These are phyloP conservation scores for Emmonsiellopsis sp. DNA, from an alignment of 2,329 filamentous ascomycete species.

Conservation along the genomic window DNA sequence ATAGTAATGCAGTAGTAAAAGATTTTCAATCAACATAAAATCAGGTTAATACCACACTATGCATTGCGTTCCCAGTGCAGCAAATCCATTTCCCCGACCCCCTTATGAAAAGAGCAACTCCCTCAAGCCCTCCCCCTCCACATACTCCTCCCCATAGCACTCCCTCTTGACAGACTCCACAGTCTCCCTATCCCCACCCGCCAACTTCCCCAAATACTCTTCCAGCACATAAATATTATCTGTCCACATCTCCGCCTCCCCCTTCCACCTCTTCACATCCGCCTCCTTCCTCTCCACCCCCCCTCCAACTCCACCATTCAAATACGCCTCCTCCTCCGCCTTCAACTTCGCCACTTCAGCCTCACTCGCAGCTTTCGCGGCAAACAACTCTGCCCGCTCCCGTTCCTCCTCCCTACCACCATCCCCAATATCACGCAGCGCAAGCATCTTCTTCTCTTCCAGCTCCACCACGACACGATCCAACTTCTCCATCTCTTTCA, in stretches of 20 bases:
- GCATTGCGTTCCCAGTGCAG: too few species aligned
- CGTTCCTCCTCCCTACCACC: conserved; percentile 10
- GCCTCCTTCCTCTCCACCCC: conserved; percentile 23
- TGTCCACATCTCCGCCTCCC: conserved; percentile 29
- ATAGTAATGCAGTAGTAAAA: too few species aligned
- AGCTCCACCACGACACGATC: conserved; percentile 11
- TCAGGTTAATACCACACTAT: too few species aligned
- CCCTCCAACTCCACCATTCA: conserved; percentile 5
- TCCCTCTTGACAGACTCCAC: conserved; percentile 34
- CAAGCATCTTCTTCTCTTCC: conserved; percentile 12
- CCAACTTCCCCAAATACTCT: conserved; percentile 28
- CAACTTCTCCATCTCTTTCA: conserved; percentile 24
- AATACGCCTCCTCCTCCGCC: conserved; percentile 21
- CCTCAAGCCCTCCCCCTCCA: conserved; percentile 43
- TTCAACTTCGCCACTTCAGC: conserved; percentile 4
- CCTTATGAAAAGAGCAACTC: conserved; percentile 24
- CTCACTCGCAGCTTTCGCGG: conserved; percentile 5
- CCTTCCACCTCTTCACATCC: conserved; percentile 24
- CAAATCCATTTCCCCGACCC: neutral
- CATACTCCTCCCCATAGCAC: conserved; percentile 46
- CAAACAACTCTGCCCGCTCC: conserved; percentile 7
- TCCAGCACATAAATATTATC: conserved; percentile 37
- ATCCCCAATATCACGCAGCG: conserved; percentile 11
- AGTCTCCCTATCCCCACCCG: conserved; percentile 34
- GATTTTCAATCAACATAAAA: too few species aligned